A percentile compares a stretch with the other conserved stretches of the same genome.
Conservation (phyloP, 2,329 filamentous ascomycete genomes). For the Lomentospora prolificans region DNA sequence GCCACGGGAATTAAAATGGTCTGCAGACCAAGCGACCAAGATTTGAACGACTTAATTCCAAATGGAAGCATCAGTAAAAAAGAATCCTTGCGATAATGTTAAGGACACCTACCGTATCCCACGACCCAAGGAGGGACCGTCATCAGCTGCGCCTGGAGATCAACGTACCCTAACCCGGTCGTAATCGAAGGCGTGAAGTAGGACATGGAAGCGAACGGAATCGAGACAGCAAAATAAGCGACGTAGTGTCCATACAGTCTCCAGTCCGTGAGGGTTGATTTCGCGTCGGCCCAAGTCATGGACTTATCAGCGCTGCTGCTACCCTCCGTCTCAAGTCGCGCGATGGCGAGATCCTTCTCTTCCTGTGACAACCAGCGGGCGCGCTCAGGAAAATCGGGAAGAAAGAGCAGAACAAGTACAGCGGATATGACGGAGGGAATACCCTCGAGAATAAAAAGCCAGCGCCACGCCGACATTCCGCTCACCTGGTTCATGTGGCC, state of each 20-base stretch:
- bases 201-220: constrained; percentile 49
- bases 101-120: constrained; percentile 35
- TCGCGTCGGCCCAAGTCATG: constrained; percentile 59
- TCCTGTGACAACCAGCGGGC: constrained; percentile 40
- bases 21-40: constrained; percentile 47
- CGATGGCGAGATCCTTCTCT: constrained; percentile 46
- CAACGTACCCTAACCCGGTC: constrained; percentile 36
- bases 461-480: constrained; percentile 57
- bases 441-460: constrained; percentile 54
- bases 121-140: constrained; percentile 57
- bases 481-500: constrained; percentile 57
- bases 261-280: constrained; percentile 55
- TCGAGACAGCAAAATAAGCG: constrained; percentile 39
- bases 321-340: constrained; percentile 34
- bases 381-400: constrained; percentile 58
- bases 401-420: constrained; percentile 52
- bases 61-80: constrained; percentile 10
- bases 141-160: constrained; percentile 53
- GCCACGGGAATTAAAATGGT: constrained; percentile 47
- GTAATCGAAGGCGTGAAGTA: constrained; percentile 54
- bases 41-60: constrained; percentile 26
- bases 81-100: too few relatives aligned
- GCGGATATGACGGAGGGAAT: constrained; percentile 55
- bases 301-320: constrained; percentile 49
- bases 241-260: constrained; percentile 59